Base-by-base conservation (phyloP, 768 basidiomycete species). In the Bullera alba region DNA sequence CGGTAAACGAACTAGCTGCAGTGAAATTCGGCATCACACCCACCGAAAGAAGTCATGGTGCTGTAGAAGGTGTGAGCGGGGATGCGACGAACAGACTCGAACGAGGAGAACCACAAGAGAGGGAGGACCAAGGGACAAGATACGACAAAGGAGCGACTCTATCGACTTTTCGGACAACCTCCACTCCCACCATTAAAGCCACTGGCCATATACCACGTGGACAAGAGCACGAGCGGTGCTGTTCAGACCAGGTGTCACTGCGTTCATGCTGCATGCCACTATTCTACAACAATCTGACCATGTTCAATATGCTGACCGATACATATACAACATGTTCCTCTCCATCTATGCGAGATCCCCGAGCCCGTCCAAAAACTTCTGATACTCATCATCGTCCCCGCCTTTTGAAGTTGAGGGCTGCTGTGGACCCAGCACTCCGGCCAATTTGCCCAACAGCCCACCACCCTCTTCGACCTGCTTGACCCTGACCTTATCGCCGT, bases 361-460 rank as follows among this genome's bases (percentile, higher is more conserved):
- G 42, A 72, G 41, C 8, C 70, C 70, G 4, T 60, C 67, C 51
- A 72, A 50, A 42, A 72, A 72, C 38, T 55, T 53, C 49, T 66
- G 57, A 57, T 72, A 72, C 53, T 72, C 70, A 42, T 69, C 67
- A 47, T 60, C 65, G 5, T 36, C 64, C 7, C 51, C 47, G n/a
- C 37, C 22, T 42, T 28, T 26, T 34, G 16, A 43, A 25, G 21
- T 51, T 46, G 1, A 15, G 37, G 16, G 35, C 35, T 6, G 46
- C 39, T 21, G 6, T 22, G 50, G 48, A 43, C 62, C 64, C 39
- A 72, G 41, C 3, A 72, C 66, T 42, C 58, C 64, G 22, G 58
- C 48, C 51, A 72, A 39, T 36, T 67, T 68, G 32, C 68, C 65
- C 55, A 72, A 47, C 45, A 72, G 49, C 14, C 69, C 65, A 5